phyloP scores from a whole-genome alignment of 768 basidiomycete genomes.

The Kwoniella shandongensis region DNA sequence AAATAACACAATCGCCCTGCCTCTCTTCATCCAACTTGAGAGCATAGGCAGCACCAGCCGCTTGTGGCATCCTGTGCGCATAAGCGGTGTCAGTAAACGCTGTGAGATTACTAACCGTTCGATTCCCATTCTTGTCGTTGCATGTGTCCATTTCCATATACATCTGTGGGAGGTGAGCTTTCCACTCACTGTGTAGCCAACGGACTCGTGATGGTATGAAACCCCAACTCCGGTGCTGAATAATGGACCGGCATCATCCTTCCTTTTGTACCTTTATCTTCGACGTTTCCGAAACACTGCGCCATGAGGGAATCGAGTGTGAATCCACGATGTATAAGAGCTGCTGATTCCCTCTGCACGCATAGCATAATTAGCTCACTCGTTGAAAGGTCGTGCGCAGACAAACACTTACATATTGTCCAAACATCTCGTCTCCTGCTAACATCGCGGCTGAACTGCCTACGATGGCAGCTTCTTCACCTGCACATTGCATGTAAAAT shows the following conservation, averaged over 20 bases:
- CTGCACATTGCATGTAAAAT: constrained; percentile 62
- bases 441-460: constrained; percentile 85
- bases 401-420: constrained; percentile 88
- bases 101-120: not conserved
- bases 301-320: constrained; percentile 77
- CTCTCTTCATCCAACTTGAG: constrained; percentile 72
- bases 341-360: constrained; percentile 58
- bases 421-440: constrained; percentile 83
- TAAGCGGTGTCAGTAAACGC: no score
- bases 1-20: constrained; percentile 73
- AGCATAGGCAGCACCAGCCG: constrained; percentile 88
- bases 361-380: not conserved
- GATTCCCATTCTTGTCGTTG: no score
- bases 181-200: constrained; percentile 80
- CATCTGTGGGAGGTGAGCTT: not conserved
- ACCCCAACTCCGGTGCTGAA: constrained; percentile 77
- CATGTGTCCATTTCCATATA: no score
- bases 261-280: constrained; percentile 78
- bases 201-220: constrained; percentile 91
- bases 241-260: constrained; percentile 96
- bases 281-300: constrained; percentile 84
- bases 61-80: constrained; percentile 60
- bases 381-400: not conserved
- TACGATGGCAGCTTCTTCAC: constrained; percentile 86
- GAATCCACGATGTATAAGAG: constrained; percentile 84